A percentile compares a stretch with the other conserved stretches of the same genome.
Conservation (phyloP, 306 rosid species). For the Begonia loranthoides region DNA sequence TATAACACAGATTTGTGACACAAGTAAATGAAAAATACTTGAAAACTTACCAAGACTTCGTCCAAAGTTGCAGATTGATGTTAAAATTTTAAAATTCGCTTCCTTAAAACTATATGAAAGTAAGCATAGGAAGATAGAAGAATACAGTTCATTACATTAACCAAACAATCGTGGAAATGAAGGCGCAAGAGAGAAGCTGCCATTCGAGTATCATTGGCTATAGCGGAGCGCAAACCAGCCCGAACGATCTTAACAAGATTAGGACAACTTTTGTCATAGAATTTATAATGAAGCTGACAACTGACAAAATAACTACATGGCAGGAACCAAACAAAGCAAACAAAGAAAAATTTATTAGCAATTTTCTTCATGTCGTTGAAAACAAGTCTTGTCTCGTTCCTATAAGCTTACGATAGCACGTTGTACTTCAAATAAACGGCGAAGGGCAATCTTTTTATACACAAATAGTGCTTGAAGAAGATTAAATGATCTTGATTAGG, state of each 20-base stretch:
- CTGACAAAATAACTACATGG: constrained; percentile 20
- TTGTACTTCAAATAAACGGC: too few relatives aligned
- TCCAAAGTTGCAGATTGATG: too few relatives aligned
- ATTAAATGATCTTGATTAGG: too few relatives aligned
- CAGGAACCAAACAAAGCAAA: neutral
- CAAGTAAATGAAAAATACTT: too few relatives aligned
- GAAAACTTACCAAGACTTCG: too few relatives aligned
- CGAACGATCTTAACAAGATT: constrained; percentile 39
- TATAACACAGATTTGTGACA: too few relatives aligned
- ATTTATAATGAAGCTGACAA: constrained; percentile 57
- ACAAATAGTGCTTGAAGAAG: too few relatives aligned
- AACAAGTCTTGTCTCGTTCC: too few relatives aligned
- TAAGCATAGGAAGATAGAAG: neutral
- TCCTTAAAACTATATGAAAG: neutral
- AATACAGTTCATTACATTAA: constrained; percentile 24
- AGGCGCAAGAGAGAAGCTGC: constrained; percentile 94
- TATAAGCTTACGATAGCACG: too few relatives aligned
- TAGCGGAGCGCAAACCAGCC: constrained; percentile 42
- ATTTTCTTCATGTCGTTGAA: too few relatives aligned
- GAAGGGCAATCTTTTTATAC: too few relatives aligned
- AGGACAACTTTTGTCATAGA: constrained; percentile 58
- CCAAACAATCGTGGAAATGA: constrained; percentile 92
- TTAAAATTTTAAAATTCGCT: neutral
- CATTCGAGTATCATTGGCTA: constrained; percentile 61
- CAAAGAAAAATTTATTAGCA: neutral